phyloP scores from a whole-genome alignment of 148 eudicot species.

The Beta vulgaris region DNA sequence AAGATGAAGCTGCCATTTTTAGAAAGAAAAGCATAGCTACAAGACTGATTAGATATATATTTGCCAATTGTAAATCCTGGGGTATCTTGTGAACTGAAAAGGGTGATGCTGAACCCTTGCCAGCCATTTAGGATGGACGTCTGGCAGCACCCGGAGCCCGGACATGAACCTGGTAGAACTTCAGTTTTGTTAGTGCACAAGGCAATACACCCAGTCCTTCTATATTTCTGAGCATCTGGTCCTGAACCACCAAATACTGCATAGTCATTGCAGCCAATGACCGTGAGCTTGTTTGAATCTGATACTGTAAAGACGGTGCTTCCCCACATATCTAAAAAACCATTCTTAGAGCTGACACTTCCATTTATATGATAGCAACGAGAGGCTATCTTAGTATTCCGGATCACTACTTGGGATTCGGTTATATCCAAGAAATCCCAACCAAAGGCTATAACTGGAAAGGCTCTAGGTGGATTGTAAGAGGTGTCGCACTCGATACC shows the following conservation, averaged over 20 bases:
- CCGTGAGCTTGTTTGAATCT: slow-evolving; percentile 26
- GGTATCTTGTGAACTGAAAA: background rate
- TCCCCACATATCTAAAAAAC: slow-evolving; percentile 5
- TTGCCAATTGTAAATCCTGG: background rate
- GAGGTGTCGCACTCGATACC: slow-evolving; percentile 20
- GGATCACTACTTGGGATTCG: slow-evolving; percentile 21
- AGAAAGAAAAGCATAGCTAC: slow-evolving; percentile 24
- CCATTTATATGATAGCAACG: slow-evolving; percentile 5
- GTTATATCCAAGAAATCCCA: slow-evolving; percentile 24
- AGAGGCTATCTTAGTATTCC: slow-evolving; percentile 11
- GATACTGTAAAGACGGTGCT: background rate
- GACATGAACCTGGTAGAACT: slow-evolving; percentile 16
- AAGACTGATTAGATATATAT: slow-evolving; percentile 5
- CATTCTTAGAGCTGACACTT: background rate
- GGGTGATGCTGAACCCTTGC: slow-evolving; percentile 12
- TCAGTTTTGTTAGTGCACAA: slow-evolving; percentile 8
- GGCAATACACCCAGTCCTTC: slow-evolving; percentile 21
- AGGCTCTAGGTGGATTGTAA: slow-evolving; percentile 21
- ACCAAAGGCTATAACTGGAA: slow-evolving; percentile 10
- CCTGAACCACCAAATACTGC: slow-evolving; percentile 17
- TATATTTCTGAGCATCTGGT: background rate
- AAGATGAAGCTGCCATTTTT: slow-evolving; percentile 20
- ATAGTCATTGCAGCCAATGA: slow-evolving; percentile 30
- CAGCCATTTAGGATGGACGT: slow-evolving; percentile 24
- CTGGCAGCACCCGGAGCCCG: slow-evolving; percentile 29